Percentiles rank a stretch among this genome's conserved stretches.
phyloP scores from a whole-genome alignment of 768 basidiomycete species.

The Fistulinella prunicolor region DNA sequence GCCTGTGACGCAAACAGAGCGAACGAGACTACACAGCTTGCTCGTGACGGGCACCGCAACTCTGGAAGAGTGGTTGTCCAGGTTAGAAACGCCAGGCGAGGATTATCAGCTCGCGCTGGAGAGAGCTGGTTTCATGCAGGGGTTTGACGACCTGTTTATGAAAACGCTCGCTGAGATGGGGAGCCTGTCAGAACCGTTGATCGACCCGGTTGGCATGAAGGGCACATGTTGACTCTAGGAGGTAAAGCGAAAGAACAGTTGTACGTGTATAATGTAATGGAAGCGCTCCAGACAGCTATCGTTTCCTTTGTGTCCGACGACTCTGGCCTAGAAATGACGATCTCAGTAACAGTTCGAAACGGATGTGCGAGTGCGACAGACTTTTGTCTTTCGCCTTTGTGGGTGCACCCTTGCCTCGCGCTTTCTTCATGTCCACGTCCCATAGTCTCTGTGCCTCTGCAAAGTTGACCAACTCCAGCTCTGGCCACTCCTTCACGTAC shows the following conservation, averaged over 20 bases:
- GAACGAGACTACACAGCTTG: constrained; percentile 65
- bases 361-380: constrained; percentile 31
- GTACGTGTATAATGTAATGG: no score
- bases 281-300: constrained; percentile 17
- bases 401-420: constrained; percentile 80
- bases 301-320: constrained; percentile 47
- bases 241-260: no score
- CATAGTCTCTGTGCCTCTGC: constrained; percentile 64
- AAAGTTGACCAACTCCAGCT: constrained; percentile 58
- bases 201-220: constrained; percentile 19
- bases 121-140: constrained; percentile 53
- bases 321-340: constrained; percentile 42
- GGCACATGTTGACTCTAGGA: constrained; percentile 18
- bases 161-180: constrained; percentile 61
- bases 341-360: neutral
- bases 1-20: constrained; percentile 65
- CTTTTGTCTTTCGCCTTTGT: constrained; percentile 73
- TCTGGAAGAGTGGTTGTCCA: constrained; percentile 68
- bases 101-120: constrained; percentile 40
- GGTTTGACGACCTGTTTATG: constrained; percentile 62
- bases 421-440: constrained; percentile 66
- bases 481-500: constrained; percentile 51
- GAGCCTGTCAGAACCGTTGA: constrained; percentile 35
- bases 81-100: constrained; percentile 25
- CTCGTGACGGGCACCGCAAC: constrained; percentile 55